Conservation (phyloP, 768 basidiomycete species). For the Leccinum imitatum region DNA sequence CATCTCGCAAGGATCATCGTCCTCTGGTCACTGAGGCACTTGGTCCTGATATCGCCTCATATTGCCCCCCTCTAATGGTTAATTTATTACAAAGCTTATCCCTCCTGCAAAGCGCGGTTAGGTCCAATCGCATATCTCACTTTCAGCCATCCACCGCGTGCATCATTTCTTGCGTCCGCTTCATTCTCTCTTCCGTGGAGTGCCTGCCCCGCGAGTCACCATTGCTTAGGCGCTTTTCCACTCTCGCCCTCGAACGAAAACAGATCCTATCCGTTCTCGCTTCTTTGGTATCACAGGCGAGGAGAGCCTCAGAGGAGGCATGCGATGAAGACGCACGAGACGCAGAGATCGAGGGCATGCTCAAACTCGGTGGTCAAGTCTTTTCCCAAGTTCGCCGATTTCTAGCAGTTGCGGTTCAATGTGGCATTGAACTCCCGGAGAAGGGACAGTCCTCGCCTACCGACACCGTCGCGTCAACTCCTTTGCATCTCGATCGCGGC, state of each 20-base stretch:
- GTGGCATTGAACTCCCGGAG: conserved; percentile 67
- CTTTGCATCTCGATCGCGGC: conserved; percentile 12
- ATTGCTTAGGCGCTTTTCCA: conserved; percentile 61
- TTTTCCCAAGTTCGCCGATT: conserved; percentile 81
- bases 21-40: conserved; percentile 46
- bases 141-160: conserved; percentile 94
- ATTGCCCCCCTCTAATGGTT: conserved; percentile 77
- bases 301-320: conserved; percentile 52
- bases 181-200: conserved; percentile 78
- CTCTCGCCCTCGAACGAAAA: conserved; percentile 76
- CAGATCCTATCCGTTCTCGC: conserved; percentile 80
- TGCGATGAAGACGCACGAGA: conserved; percentile 48
- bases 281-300: conserved; percentile 77
- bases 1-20: conserved; percentile 41
- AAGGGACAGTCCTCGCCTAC: conserved; percentile 36
- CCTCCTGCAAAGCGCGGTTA: conserved; percentile 82
- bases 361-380: conserved; percentile 76
- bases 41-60: conserved; percentile 54
- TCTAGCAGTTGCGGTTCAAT: conserved; percentile 71
- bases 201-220: conserved; percentile 82
- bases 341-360: conserved; percentile 71
- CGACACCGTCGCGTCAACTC: conserved; percentile 18
- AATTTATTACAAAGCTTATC: conserved; percentile 84
- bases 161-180: conserved; percentile 91
- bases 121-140: conserved; percentile 73